These are phyloP conservation scores for Volvariella surrecta DNA, from an alignment of 1,284 basidiomycete genomes.

Conservation along the genomic window DNA sequence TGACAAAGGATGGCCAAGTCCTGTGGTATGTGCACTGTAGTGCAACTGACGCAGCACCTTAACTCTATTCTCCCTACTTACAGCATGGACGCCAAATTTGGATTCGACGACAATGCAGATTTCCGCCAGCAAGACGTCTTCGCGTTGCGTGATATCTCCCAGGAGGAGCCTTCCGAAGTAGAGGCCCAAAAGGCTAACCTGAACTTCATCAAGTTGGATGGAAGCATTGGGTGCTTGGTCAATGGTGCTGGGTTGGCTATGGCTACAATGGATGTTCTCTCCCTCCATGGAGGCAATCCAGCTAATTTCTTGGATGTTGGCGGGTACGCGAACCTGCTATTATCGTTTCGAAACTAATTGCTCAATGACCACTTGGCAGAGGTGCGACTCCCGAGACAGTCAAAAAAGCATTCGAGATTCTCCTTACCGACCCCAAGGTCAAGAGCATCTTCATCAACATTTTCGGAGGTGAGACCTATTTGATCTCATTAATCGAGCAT, in stretches of 20 bases:
- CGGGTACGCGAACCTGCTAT: constrained; percentile 45
- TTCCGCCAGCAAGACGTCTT: constrained; percentile 96
- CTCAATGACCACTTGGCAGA: constrained; percentile 28
- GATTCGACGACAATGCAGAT: constrained; percentile 98
- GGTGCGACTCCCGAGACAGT: constrained; percentile 98
- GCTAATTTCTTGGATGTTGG: constrained; percentile 99
- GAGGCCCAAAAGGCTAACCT: constrained; percentile 91
- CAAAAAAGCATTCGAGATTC: constrained; percentile 98
- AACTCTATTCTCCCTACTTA: constrained; percentile 7
- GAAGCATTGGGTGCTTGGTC: constrained; percentile 95
- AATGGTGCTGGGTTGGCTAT: constrained; percentile 99
- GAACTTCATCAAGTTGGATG: constrained; percentile 99
- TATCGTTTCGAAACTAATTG: constrained; percentile 7
- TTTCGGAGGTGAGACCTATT: constrained; percentile 55
- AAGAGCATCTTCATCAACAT: constrained; percentile 99
- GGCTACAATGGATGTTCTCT: constrained; percentile 99
- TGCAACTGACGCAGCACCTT: no score
- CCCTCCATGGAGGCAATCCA: constrained; percentile 91
- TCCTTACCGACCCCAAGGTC: constrained; percentile 85
- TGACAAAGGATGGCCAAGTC: constrained; percentile 88
- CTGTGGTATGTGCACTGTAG: constrained; percentile 61
- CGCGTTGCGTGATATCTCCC: constrained; percentile 82
- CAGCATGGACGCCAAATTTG: constrained; percentile 99
- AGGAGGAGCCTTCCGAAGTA: constrained; percentile 97
- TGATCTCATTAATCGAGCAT: not conserved